Conservation (phyloP, 768 basidiomycete species). For the Leccinum subtestaceum region DNA sequence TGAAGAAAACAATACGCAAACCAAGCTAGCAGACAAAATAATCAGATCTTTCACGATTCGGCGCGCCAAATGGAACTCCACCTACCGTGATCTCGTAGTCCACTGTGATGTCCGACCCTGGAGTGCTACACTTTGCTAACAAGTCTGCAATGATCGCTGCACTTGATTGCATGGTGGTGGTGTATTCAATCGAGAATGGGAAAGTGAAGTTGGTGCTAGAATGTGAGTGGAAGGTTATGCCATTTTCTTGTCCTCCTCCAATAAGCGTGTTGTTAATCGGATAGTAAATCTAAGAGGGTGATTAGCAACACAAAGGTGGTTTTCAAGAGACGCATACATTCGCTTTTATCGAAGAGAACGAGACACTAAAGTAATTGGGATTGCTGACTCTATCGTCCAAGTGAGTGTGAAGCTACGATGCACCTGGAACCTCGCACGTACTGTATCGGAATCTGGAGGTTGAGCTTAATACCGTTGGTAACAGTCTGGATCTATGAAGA, state of each 20-base stretch:
- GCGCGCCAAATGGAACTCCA: background rate
- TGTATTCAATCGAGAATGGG: slow-evolving; percentile 70
- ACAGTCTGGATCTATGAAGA: slow-evolving; percentile 36
- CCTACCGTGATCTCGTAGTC: slow-evolving; percentile 64
- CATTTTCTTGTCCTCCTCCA: slow-evolving; percentile 54
- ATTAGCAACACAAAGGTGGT: slow-evolving; percentile 3
- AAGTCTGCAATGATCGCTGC: slow-evolving; percentile 58
- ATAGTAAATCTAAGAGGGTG: slow-evolving; percentile 56
- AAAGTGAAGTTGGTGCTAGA: slow-evolving; percentile 66
- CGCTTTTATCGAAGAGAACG: slow-evolving; percentile 61
- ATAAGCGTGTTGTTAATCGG: slow-evolving; percentile 70
- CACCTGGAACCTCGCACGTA: slow-evolving; percentile 32
- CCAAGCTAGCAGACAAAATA: slow-evolving; percentile 44
- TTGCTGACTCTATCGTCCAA: slow-evolving; percentile 58
- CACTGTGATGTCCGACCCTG: slow-evolving; percentile 51
- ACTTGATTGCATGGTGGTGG: slow-evolving; percentile 49
- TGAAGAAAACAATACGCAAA: slow-evolving; percentile 62
- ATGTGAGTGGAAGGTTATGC: slow-evolving; percentile 49
- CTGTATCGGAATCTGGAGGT: slow-evolving; percentile 67
- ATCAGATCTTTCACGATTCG: slow-evolving; percentile 8
- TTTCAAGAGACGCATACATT: slow-evolving; percentile 39
- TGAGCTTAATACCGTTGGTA: slow-evolving; percentile 49
- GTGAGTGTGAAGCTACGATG: slow-evolving; percentile 2
- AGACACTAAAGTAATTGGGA: slow-evolving; percentile 76
- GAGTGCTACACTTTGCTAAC: slow-evolving; percentile 55